phyloP scores from a whole-genome alignment of 805 yeast species.

The Ogataea zsoltii region DNA sequence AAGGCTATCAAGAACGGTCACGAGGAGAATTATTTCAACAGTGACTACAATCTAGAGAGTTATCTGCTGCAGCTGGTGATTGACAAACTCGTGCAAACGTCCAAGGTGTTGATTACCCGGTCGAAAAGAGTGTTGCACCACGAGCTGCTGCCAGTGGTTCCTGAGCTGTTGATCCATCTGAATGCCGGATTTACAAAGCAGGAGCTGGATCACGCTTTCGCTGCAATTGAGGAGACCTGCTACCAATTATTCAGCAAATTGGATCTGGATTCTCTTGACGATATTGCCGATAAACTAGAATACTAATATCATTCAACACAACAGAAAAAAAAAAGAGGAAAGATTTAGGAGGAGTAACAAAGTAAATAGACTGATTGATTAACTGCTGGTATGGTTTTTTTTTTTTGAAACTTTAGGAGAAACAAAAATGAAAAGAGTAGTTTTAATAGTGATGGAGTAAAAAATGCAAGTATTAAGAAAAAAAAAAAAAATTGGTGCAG shows the following conservation, averaged over 20 bases:
- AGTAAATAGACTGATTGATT: too few relatives aligned
- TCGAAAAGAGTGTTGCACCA: conserved; percentile 66
- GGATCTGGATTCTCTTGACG: conserved; percentile 7
- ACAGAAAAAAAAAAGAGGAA: background rate
- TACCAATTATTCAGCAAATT: conserved; percentile 8
- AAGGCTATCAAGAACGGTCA: conserved; percentile 47
- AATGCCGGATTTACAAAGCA: conserved; percentile 45
- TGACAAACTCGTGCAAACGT: conserved; percentile 48
- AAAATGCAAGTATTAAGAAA: too few relatives aligned
- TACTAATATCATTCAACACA: conserved; percentile 3
- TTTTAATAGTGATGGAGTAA: too few relatives aligned
- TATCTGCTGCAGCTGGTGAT: conserved; percentile 67
- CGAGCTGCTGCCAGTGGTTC: conserved; percentile 70
- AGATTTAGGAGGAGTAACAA: background rate
- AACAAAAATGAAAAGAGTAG: too few relatives aligned
- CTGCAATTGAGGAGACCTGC: conserved; percentile 36
- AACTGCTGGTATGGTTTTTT: too few relatives aligned
- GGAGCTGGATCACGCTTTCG: conserved; percentile 47
- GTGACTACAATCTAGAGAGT: conserved; percentile 52
- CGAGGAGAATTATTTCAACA: conserved; percentile 42
- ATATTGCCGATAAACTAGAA: conserved; percentile 16
- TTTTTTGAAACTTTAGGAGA: too few relatives aligned
- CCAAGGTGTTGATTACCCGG: conserved; percentile 56
- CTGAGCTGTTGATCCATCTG: conserved; percentile 54
- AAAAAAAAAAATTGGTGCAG: conserved; percentile 12